Conservation (phyloP, 305 asterid genomes). For the Solanum hybrid region DNA sequence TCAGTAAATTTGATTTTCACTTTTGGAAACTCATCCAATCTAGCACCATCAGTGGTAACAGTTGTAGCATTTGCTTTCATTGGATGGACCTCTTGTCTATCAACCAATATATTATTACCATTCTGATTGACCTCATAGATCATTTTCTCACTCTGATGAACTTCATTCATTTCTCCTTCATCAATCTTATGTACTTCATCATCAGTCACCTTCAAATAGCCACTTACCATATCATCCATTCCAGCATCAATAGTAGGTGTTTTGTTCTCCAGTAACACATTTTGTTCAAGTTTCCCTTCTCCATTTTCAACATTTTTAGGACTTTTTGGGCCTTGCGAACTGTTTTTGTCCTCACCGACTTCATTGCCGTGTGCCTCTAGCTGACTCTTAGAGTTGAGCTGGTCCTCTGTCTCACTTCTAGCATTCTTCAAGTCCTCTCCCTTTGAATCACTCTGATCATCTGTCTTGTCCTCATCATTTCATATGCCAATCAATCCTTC, state of each 20-base stretch:
- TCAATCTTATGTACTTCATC: conserved; percentile 25
- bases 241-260: conserved; percentile 1
- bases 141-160: conserved; percentile 16
- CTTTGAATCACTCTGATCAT: conserved; percentile 16
- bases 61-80: neutral
- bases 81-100: neutral
- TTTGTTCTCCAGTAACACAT: conserved; percentile 10
- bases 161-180: conserved; percentile 12
- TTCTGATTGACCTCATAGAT: neutral
- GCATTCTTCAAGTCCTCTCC: conserved; percentile 15
- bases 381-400: conserved; percentile 1
- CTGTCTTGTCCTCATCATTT: neutral
- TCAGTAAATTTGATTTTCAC: no score
- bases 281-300: conserved; percentile 13
- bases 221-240: conserved; percentile 20
- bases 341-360: neutral
- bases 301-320: neutral
- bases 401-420: conserved; percentile 12
- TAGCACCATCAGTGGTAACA: neutral
- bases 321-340: neutral
- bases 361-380: conserved; percentile 4
- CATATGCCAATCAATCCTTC: neutral
- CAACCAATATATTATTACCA: neutral
- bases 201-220: conserved; percentile 6
- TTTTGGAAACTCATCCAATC: neutral